Conservation (phyloP, 495 filamentous ascomycete genomes). For the Penicillium arizonense region DNA sequence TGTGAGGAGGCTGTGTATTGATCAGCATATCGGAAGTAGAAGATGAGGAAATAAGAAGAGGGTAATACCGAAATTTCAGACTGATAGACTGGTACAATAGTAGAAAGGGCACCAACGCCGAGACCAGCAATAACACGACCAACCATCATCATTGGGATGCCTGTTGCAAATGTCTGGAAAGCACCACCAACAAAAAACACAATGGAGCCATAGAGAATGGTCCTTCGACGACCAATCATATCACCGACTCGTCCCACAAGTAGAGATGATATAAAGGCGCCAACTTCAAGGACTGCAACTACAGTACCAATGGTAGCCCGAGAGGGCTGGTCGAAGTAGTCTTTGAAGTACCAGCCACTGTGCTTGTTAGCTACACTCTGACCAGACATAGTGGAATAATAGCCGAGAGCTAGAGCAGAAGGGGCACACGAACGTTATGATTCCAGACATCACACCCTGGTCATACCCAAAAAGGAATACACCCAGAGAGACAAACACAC, state of each 20-base stretch:
- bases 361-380: conserved; percentile 11
- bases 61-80: conserved; percentile 72
- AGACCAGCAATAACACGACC: conserved; percentile 90
- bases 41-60: background rate
- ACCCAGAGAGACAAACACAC: conserved; percentile 94
- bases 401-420: background rate
- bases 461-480: conserved; percentile 99
- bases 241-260: conserved; percentile 89
- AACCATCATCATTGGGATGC: conserved; percentile 88
- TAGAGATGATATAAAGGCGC: conserved; percentile 87
- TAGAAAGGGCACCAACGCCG: conserved; percentile 90
- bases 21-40: conserved; percentile 10
- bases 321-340: conserved; percentile 88
- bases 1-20: conserved; percentile 72
- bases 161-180: conserved; percentile 75
- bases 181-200: conserved; percentile 91
- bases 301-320: conserved; percentile 87
- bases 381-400: background rate
- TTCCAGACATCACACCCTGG: conserved; percentile 98
- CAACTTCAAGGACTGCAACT: conserved; percentile 93
- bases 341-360: conserved; percentile 81
- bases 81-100: conserved; percentile 97
- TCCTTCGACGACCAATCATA: conserved; percentile 82
- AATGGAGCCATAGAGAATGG: conserved; percentile 89
- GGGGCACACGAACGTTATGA: conserved; percentile 77